Conservation (phyloP, 306 rosid species). For the Acacia confusa region DNA sequence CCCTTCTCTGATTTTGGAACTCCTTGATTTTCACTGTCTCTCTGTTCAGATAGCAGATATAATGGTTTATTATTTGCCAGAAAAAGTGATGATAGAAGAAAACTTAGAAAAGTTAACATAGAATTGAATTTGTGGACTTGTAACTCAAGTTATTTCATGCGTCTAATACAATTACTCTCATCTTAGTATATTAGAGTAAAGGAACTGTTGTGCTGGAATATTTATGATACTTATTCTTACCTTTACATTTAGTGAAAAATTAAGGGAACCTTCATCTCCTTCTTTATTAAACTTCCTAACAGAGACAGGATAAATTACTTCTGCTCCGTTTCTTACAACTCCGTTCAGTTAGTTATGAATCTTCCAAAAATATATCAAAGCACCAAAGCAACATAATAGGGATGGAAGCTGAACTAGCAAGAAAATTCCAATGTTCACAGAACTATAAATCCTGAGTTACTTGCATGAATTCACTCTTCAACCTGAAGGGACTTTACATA, state of each 20-base stretch:
- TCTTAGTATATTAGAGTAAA: not conserved
- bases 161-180: not conserved
- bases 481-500: not conserved
- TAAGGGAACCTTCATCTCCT: not conserved
- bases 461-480: not conserved
- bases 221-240: not conserved
- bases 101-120: not conserved
- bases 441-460: not conserved
- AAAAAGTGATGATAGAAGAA: not conserved
- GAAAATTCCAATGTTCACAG: not conserved
- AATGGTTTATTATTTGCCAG: not conserved
- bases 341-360: not conserved
- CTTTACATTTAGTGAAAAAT: not conserved
- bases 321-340: not conserved
- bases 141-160: not conserved
- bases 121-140: not conserved
- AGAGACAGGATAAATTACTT: not conserved
- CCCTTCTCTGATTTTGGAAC: not conserved
- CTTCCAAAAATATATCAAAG: not conserved
- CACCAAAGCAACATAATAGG: not conserved
- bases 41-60: not conserved
- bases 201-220: not conserved
- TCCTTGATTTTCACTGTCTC: not conserved
- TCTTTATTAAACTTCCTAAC: not conserved
- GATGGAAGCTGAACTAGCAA: constrained; percentile 10